phyloP scores from a whole-genome alignment of 2,329 filamentous ascomycete species.

The Phialophora verrucosa region DNA sequence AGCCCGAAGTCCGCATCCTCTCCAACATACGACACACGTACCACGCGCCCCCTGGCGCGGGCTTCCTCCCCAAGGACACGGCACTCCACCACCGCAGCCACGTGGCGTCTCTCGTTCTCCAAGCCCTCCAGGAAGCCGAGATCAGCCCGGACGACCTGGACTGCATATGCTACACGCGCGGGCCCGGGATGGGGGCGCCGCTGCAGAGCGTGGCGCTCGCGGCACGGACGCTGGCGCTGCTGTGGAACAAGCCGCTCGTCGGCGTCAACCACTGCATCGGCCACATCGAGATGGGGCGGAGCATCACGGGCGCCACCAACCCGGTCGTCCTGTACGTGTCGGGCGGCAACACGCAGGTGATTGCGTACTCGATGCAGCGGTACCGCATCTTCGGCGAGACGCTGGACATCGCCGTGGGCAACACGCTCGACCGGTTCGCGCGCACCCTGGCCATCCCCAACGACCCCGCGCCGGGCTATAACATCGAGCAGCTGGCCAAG shows the following conservation, averaged over 20 bases:
- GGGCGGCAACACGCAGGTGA: conserved; percentile 96
- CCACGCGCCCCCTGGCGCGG: conserved; percentile 85
- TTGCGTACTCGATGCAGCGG: conserved; percentile 90
- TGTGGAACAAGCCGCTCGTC: conserved; percentile 88
- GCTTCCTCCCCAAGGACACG: conserved; percentile 96
- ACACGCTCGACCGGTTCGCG: conserved; percentile 95
- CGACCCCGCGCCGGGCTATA: conserved; percentile 95
- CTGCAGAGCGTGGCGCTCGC: conserved; percentile 84
- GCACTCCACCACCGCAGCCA: conserved; percentile 87
- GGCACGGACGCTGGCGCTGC: conserved; percentile 76
- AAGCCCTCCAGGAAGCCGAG: conserved; percentile 73
- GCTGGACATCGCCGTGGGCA: conserved; percentile 95
- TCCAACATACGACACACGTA: conserved; percentile 96
- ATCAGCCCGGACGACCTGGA: conserved; percentile 71
- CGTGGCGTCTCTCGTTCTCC: conserved; percentile 81
- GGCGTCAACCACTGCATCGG: conserved; percentile 98
- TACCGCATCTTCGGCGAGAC: conserved; percentile 99
- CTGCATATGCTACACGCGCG: conserved; percentile 94
- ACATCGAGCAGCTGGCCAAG: conserved; percentile 93
- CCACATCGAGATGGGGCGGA: conserved; percentile 97
- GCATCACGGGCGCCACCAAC: conserved; percentile 87
- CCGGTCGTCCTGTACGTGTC: conserved; percentile 95
- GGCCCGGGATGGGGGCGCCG: conserved; percentile 95
- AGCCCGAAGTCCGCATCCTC: conserved; percentile 62
- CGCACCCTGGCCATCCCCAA: conserved; percentile 90